phyloP scores from a whole-genome alignment of 2,329 filamentous ascomycete genomes.

The Elsinoe necatrix region DNA sequence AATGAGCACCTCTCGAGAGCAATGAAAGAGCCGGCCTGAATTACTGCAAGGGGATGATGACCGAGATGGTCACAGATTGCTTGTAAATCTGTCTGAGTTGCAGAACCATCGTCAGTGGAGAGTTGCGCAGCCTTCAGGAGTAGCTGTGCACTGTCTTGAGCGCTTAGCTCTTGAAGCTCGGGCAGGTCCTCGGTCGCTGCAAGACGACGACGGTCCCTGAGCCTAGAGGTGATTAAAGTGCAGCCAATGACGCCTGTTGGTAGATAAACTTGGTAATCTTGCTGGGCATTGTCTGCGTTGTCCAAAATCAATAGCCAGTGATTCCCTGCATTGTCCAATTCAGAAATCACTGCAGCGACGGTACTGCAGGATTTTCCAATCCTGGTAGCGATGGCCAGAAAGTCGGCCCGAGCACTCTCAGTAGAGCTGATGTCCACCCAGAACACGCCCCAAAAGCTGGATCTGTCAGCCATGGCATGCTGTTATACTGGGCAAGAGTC shows the following conservation, averaged over 20 bases:
- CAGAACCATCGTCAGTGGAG: neutral
- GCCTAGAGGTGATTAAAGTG: neutral
- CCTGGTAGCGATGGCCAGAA: neutral
- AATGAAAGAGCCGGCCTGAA: neutral
- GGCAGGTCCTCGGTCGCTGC: neutral
- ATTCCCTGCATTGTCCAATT: neutral
- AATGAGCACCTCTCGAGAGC: neutral
- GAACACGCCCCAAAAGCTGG: conserved; percentile 2
- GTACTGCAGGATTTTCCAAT: neutral
- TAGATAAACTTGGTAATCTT: neutral
- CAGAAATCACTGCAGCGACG: neutral
- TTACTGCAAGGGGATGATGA: neutral
- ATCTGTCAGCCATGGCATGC: no score
- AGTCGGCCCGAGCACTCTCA: neutral
- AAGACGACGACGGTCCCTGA: neutral
- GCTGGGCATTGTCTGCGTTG: neutral
- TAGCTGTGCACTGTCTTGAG: neutral
- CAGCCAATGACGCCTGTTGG: neutral
- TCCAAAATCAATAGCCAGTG: neutral
- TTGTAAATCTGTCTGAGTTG: neutral
- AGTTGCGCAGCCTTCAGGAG: neutral
- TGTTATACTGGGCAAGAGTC: neutral
- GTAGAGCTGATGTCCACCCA: neutral
- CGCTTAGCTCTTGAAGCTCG: neutral
- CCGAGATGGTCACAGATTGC: neutral